Evolutionary conservation across 352 stramenopile genomes (phyloP), one percentile per base, ranked within the genome.

Genomic region (Aphanomyces invadans): DNA sequence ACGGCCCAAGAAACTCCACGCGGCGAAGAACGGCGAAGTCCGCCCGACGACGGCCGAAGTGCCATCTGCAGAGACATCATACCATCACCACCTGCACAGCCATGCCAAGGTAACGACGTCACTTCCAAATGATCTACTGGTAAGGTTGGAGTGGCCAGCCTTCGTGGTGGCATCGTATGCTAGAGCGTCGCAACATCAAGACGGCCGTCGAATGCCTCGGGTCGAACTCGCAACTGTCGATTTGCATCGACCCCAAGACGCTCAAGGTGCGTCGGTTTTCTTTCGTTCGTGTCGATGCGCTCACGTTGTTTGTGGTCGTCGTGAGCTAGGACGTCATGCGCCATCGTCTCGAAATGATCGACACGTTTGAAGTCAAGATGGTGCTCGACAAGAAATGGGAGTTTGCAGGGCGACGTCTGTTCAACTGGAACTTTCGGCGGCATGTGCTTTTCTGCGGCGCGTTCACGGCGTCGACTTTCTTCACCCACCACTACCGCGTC

Each of bases 341-440:
- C 10, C 73, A 73, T 17, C 76, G 79, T 3, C 66, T 86, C 1
- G 75, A 85, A 65, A 81, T 86, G 68, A 76, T 88, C 17, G 78
- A 80, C 49, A 69, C 81, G 15, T 65, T 78, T 2, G 73, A 86
- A 49, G 76, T 88, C 9, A 73, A 79, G 59, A 70, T 78, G 44
- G 52, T 86, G 23, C 60, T 88, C 17, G 59, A 73, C 36, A 86
- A 85, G 49, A 88, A 88, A 32, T 88, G 76, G 79, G 82, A 88
- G 31, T 88, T 83, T 51, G 74, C 85, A 23, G 79, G 79, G 15
- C 76, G 73, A 46, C 38, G 69, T 2, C 71, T 77, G 2, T 86
- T 86, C 42, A 71, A 79, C n/a, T 54, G 48, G 15, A 73, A 78
- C 5, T 62, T 86, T 67, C 33, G 31, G 32, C 60, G 46, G 23